Conservation (phyloP, 1,284 basidiomycete genomes). For the Pisolithus thermaeus region DNA sequence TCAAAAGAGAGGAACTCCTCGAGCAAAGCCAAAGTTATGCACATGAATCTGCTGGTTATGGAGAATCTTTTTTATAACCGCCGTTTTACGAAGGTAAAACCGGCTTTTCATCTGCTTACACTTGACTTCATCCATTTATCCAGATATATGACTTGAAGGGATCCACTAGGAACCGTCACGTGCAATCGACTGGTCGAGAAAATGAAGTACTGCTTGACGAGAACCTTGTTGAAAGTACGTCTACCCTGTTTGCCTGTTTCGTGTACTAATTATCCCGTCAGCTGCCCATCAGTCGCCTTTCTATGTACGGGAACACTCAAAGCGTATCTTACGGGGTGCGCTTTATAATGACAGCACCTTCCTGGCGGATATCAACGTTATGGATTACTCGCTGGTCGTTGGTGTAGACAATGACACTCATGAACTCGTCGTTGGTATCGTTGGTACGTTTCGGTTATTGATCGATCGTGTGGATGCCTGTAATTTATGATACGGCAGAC, state of each 20-base stretch:
- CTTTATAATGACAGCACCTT: constrained; percentile 95
- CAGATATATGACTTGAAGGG: constrained; percentile 96
- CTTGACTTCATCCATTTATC: background rate
- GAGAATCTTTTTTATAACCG: constrained; percentile 96
- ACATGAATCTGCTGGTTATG: constrained; percentile 97
- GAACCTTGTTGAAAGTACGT: constrained; percentile 79
- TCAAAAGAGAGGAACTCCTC: constrained; percentile 54
- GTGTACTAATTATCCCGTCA: constrained; percentile 27
- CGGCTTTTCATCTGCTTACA: background rate
- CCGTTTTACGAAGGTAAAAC: constrained; percentile 71
- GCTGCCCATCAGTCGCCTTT: constrained; percentile 75
- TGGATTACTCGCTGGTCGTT: constrained; percentile 98
- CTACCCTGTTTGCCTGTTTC: background rate
- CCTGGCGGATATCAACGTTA: constrained; percentile 92
- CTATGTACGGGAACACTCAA: constrained; percentile 93
- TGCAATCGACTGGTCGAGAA: constrained; percentile 84
- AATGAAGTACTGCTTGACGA: constrained; percentile 94
- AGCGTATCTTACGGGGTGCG: constrained; percentile 86
- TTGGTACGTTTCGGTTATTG: constrained; percentile 52
- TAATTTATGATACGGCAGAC: constrained; percentile 42
- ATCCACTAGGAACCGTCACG: constrained; percentile 85
- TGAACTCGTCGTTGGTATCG: constrained; percentile 93
- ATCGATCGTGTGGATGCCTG: background rate
- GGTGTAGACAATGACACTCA: constrained; percentile 83
- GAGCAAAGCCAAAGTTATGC: constrained; percentile 70